phyloP scores from a whole-genome alignment of 768 basidiomycete species.

The Sarcodon aspratus region DNA sequence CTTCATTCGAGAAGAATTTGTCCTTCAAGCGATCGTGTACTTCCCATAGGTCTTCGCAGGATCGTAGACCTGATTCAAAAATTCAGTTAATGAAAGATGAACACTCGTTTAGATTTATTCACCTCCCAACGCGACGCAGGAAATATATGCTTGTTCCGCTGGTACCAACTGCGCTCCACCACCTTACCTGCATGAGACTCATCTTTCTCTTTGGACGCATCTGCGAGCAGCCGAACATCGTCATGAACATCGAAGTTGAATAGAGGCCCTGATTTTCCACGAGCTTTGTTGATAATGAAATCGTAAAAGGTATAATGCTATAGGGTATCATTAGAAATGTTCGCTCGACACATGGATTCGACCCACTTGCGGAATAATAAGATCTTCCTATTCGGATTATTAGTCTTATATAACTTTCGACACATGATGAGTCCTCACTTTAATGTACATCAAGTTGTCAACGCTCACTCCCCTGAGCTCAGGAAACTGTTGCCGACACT shows the following conservation, averaged over 20 bases:
- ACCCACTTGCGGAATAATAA: slow-evolving; percentile 91
- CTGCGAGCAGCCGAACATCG: slow-evolving; percentile 87
- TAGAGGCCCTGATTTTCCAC: slow-evolving; percentile 94
- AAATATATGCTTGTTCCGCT: slow-evolving; percentile 95
- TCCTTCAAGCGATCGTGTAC: slow-evolving; percentile 58
- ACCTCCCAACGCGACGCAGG: slow-evolving; percentile 97
- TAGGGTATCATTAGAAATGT: slow-evolving; percentile 1
- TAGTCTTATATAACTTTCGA: neutral
- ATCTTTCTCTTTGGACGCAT: slow-evolving; percentile 95
- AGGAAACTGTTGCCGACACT: slow-evolving; percentile 86
- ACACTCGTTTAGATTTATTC: slow-evolving; percentile 15
- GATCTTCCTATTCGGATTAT: slow-evolving; percentile 59
- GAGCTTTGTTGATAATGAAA: slow-evolving; percentile 96
- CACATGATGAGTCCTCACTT: slow-evolving; percentile 34
- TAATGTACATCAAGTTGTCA: slow-evolving; percentile 98
- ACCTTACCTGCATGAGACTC: slow-evolving; percentile 99
- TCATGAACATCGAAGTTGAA: slow-evolving; percentile 99
- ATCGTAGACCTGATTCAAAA: slow-evolving; percentile 61
- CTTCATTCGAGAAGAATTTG: neutral
- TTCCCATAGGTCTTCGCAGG: slow-evolving; percentile 91
- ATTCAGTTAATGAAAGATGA: neutral
- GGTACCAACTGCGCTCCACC: slow-evolving; percentile 92
- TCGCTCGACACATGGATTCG: neutral
- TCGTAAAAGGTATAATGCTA: slow-evolving; percentile 98
- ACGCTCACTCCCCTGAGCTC: slow-evolving; percentile 84